Conservation (phyloP, 495 filamentous ascomycete species). For the Daldinia childiae region DNA sequence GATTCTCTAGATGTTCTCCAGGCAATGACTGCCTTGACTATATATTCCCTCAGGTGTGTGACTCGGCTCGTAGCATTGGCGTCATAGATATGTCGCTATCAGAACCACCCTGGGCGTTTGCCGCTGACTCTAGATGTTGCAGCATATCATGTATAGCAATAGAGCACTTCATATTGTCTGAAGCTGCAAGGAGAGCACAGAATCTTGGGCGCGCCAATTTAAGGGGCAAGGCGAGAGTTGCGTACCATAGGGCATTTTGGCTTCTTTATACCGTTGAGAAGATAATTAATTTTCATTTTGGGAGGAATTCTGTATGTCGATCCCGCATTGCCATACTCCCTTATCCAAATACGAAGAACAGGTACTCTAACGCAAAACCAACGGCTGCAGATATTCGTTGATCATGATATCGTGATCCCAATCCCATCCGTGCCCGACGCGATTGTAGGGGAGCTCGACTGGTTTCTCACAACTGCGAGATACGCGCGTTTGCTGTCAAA, state of each 20-base stretch:
- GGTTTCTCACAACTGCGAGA: conserved; percentile 45
- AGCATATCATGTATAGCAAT: conserved; percentile 50
- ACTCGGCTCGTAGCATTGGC: neutral
- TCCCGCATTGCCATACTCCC: neutral
- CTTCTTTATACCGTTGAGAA: conserved; percentile 52
- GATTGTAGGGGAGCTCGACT: conserved; percentile 46
- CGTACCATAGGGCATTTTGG: conserved; percentile 48
- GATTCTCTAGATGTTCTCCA: conserved; percentile 34
- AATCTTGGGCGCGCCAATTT: conserved; percentile 40
- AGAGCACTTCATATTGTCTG: conserved; percentile 46
- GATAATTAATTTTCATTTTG: conserved; percentile 43
- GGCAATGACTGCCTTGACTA: conserved; percentile 42
- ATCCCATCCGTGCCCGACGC: conserved; percentile 47
- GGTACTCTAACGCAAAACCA: neutral
- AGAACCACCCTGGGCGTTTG: neutral
- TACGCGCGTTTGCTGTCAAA: conserved; percentile 46
- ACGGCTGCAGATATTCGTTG: conserved; percentile 32
- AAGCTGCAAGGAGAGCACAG: conserved; percentile 44
- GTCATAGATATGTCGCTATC: too few relatives aligned
- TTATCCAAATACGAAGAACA: neutral
- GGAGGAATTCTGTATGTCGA: conserved; percentile 47
- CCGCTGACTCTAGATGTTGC: neutral
- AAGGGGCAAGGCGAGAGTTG: conserved; percentile 12
- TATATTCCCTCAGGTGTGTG: conserved; percentile 37
- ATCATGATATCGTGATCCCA: conserved; percentile 48